These are phyloP conservation scores for Rheum nobile DNA, from an alignment of 148 eudicot genomes.

Conservation along the genomic window DNA sequence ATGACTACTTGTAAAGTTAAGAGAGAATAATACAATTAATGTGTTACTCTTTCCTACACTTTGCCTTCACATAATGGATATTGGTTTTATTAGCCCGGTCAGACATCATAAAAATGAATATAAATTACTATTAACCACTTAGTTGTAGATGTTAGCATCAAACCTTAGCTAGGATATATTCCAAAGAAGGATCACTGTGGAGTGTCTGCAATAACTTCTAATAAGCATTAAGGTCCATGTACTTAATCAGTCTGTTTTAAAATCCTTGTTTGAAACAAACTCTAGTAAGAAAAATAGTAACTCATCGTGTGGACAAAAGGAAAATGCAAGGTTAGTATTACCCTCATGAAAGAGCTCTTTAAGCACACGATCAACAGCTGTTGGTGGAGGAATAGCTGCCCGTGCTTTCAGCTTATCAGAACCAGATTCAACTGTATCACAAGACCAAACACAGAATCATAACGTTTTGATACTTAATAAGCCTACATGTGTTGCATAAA, in stretches of 20 bases:
- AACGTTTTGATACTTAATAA: not conserved
- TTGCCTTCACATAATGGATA: not conserved
- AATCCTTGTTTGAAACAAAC: not conserved
- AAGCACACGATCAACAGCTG: slow-evolving; percentile 87
- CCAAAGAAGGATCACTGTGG: not conserved
- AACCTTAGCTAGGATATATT: not conserved
- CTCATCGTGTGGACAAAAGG: not conserved
- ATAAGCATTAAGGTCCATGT: not conserved
- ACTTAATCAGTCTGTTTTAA: not conserved
- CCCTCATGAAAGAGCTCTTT: slow-evolving; percentile 91
- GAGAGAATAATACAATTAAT: not conserved
- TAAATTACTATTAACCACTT: not conserved
- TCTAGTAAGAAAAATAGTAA: not conserved
- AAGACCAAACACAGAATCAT: not conserved
- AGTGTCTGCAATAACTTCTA: not conserved
- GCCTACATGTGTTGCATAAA: not conserved
- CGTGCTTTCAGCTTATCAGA: slow-evolving; percentile 66
- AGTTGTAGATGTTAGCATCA: not conserved
- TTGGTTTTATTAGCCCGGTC: not conserved
- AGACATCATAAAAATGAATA: not conserved
- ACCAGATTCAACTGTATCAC: slow-evolving; percentile 50
- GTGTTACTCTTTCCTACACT: slow-evolving; percentile 1
- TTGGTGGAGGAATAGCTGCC: slow-evolving; percentile 80
- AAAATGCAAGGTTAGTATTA: slow-evolving; percentile 14
- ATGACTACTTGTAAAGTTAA: not conserved